phyloP scores from a whole-genome alignment of 139 green algal genomes.

The Microglena sp. region DNA sequence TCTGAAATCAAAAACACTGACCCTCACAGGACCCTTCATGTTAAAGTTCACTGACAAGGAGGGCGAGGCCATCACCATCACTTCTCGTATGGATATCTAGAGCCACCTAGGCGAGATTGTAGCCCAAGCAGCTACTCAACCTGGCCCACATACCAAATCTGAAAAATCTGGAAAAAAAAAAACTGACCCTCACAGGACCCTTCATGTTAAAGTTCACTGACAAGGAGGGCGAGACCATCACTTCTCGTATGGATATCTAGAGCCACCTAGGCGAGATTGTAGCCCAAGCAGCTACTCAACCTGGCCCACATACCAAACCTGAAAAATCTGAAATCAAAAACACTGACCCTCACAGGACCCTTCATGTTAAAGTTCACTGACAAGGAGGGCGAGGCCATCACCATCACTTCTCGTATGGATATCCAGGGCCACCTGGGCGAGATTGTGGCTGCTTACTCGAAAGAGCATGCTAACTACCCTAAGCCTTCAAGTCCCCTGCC shows the following conservation, averaged over 20 bases:
- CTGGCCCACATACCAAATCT: no score
- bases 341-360: no score
- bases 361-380: slow-evolving; percentile 51
- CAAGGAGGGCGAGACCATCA: slow-evolving; percentile 71
- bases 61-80: slow-evolving; percentile 68
- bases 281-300: no score
- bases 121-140: no score
- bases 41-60: slow-evolving; percentile 61
- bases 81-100: slow-evolving; percentile 34
- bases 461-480: no score
- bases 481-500: no score
- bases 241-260: slow-evolving; percentile 34
- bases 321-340: no score
- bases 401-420: slow-evolving; percentile 48
- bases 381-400: slow-evolving; percentile 67
- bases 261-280: neutral
- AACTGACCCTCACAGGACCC: no score
- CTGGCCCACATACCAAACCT: no score
- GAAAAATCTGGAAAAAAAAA: no score
- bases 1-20: no score
- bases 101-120: neutral
- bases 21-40: slow-evolving; percentile 34
- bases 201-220: slow-evolving; percentile 51
- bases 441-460: no score
- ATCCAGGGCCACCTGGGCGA: slow-evolving; percentile 14